These are phyloP conservation scores for Apiospora malaysiana DNA, from an alignment of 2,329 filamentous ascomycete genomes.

Conservation along the genomic window DNA sequence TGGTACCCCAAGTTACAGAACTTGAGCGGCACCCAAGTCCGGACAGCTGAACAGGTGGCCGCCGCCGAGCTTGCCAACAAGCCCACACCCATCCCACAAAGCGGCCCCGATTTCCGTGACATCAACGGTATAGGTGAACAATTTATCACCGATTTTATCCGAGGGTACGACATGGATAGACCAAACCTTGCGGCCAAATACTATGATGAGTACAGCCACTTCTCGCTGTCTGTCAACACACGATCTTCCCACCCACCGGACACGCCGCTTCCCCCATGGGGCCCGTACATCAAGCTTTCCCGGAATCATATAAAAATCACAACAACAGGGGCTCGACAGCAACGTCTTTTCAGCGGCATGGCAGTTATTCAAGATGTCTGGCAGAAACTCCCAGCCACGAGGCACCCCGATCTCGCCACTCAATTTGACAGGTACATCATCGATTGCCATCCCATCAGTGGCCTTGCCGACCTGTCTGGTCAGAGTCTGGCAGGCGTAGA, in stretches of 20 bases:
- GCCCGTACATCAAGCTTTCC: constrained; percentile 76
- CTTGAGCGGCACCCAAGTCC: constrained; percentile 76
- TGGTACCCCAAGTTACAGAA: constrained; percentile 85
- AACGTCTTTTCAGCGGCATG: constrained; percentile 69
- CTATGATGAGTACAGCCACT: constrained; percentile 78
- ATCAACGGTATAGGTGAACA: constrained; percentile 75
- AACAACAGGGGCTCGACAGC: constrained; percentile 62
- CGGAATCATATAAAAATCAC: constrained; percentile 78
- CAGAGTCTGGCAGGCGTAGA: constrained; percentile 71
- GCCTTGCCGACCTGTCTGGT: constrained; percentile 72
- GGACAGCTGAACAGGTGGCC: constrained; percentile 73
- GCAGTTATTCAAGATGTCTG: constrained; percentile 72
- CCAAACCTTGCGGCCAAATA: constrained; percentile 65
- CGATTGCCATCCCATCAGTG: constrained; percentile 77
- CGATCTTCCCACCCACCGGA: constrained; percentile 55
- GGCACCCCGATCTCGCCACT: constrained; percentile 72
- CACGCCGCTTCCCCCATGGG: constrained; percentile 63
- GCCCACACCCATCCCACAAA: constrained; percentile 65
- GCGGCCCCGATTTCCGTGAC: constrained; percentile 74
- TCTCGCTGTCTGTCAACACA: constrained; percentile 77
- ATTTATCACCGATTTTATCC: constrained; percentile 77
- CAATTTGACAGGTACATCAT: constrained; percentile 79
- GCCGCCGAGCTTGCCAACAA: constrained; percentile 55
- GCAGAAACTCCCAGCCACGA: constrained; percentile 72
- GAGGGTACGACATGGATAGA: constrained; percentile 75